phyloP scores from a whole-genome alignment of 352 stramenopile genomes.

The Achlya hypogyna region DNA sequence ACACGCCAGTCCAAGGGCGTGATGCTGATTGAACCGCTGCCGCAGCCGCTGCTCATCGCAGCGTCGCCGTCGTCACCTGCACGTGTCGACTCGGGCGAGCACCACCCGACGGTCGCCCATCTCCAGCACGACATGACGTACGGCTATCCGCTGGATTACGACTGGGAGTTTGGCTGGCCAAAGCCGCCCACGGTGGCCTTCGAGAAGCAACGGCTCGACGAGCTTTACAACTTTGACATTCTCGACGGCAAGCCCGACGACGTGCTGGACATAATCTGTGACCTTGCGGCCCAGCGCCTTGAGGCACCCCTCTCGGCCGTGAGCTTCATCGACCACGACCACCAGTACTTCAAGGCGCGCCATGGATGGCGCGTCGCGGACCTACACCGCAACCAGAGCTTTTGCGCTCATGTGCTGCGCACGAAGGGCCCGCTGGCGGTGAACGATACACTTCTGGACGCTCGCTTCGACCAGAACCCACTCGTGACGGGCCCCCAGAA shows the following conservation, averaged over 20 bases:
- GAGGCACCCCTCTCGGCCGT: slow-evolving; percentile 8
- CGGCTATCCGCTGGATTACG: slow-evolving; percentile 13
- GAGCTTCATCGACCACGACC: slow-evolving; percentile 19
- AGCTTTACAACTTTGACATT: slow-evolving; percentile 17
- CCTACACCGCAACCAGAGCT: slow-evolving; percentile 11
- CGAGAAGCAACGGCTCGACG: slow-evolving; percentile 13
- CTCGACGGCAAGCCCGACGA: slow-evolving; percentile 14
- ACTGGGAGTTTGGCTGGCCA: slow-evolving; percentile 19
- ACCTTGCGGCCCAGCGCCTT: slow-evolving; percentile 7
- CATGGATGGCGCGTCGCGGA: slow-evolving; percentile 1
- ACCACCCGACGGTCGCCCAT: not conserved
- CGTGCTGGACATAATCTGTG: slow-evolving; percentile 20
- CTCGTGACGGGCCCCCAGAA: slow-evolving; percentile 12
- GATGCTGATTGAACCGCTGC: not conserved
- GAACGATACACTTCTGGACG: slow-evolving; percentile 1
- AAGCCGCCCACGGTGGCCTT: slow-evolving; percentile 5
- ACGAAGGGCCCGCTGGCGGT: slow-evolving; percentile 7
- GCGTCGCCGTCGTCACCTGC: not conserved
- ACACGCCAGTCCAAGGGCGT: not conserved
- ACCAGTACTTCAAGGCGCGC: slow-evolving; percentile 14
- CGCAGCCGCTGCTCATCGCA: not conserved
- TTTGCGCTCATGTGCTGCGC: slow-evolving; percentile 17
- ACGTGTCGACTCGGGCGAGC: not conserved
- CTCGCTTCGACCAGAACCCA: slow-evolving; percentile 13
- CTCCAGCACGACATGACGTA: slow-evolving; percentile 6